Evolutionary conservation across 805 yeast species (phyloP), one percentile per base, ranked within the genome.

Genomic region (Ogataea ramenticola): DNA sequence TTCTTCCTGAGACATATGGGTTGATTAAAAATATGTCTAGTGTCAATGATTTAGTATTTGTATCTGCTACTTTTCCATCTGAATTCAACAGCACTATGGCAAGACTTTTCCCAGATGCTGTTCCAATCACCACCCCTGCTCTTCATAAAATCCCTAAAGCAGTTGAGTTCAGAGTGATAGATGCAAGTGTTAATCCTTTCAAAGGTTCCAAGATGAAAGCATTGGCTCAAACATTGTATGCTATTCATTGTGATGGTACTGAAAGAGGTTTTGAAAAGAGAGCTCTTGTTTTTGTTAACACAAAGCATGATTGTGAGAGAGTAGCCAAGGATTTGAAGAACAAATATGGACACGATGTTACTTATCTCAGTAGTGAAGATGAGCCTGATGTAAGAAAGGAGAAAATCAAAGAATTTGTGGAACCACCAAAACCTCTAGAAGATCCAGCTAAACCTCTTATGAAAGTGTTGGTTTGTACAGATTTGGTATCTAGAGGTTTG

Each of bases 31-130:
- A 62, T 40, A 70, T 80, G 65, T 54, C 64, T 4, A 74, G 75
- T 46, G 64, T 84, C 35, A 71, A 68, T 39, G 84, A 86, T 48
- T 61, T 88, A 20, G 72, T 90, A 0, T 77, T 91, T 51, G 86
- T 91, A 46, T 82, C 96, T 1, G 98, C 98, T 0, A 91, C 99
- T 0, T 82, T 93, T 30, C 95, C 98, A 1, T 74, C 76, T 27
- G 80, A 77, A 46, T 87, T 89, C 57, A 81, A 82, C 45, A 74
- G 74, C 43, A 74, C 83, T 1, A 64, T 90, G 44, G 61, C 69
- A 4, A 67, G 67, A 36, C 54, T 80, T 27, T 89, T 81, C 61
- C 95, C 95, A 0, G 68, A 72, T n/a, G 70, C 79, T 15, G 68
- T 71, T 17, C 71, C 84, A 2, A 77, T 89, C 15, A 78, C 85